Percentiles rank a stretch among this genome's conserved stretches.
phyloP scores from a whole-genome alignment of 176 grass and related monocot genomes.

The Paspalum vaginatum region DNA sequence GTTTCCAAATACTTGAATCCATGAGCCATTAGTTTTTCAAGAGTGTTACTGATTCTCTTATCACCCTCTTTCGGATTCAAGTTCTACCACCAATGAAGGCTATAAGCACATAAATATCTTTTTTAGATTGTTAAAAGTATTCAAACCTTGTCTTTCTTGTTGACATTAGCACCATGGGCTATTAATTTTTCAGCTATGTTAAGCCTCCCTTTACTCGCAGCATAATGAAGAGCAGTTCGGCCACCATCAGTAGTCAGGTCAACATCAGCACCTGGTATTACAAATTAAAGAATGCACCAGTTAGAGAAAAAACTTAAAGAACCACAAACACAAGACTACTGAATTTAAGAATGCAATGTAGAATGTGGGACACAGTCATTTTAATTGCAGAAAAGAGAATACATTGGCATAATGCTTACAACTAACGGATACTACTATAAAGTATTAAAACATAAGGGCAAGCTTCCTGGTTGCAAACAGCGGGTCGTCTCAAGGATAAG shows the following conservation, averaged over 20 bases:
- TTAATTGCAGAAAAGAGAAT: neutral
- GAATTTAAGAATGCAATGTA: neutral
- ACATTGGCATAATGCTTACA: neutral
- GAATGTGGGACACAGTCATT: neutral
- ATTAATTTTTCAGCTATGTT: slow-evolving; percentile 76
- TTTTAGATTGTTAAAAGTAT: slow-evolving; percentile 25
- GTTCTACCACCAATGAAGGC: neutral
- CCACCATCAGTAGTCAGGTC: slow-evolving; percentile 83
- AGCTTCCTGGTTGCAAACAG: too few relatives aligned
- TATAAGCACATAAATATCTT: neutral
- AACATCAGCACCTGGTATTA: slow-evolving; percentile 71
- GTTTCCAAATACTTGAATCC: too few relatives aligned
- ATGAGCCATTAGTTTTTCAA: too few relatives aligned
- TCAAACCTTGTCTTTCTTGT: slow-evolving; percentile 92
- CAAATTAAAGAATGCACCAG: slow-evolving; percentile 28
- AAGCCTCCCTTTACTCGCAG: slow-evolving; percentile 80
- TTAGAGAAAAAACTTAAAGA: neutral
- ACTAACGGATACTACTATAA: neutral
- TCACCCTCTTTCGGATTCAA: neutral
- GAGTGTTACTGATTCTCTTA: too few relatives aligned
- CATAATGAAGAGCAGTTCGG: slow-evolving; percentile 96
- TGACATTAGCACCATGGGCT: slow-evolving; percentile 71
- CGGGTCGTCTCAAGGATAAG: too few relatives aligned
- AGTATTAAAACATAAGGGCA: neutral
- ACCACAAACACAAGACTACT: neutral